Percentiles rank a stretch among this genome's conserved stretches.
These are phyloP conservation scores for Pichia sp. DNA, from an alignment of 1,139 yeast species.

Conservation along the genomic window DNA sequence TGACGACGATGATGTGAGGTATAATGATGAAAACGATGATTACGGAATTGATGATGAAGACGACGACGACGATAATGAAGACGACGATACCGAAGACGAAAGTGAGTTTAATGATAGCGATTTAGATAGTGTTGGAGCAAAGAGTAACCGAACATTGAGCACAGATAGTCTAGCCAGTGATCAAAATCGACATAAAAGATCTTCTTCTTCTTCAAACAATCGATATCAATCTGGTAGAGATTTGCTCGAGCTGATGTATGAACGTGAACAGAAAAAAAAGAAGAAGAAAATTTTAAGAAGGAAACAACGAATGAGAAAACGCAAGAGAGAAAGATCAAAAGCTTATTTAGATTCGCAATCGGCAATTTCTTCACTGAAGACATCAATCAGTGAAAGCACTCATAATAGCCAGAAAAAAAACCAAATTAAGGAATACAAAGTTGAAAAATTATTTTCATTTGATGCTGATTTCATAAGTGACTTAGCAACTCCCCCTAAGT, in stretches of 20 bases:
- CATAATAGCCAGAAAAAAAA: background rate
- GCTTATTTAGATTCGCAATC: slow-evolving; percentile 10
- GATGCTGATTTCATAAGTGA: slow-evolving; percentile 79
- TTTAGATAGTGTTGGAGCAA: slow-evolving; percentile 8
- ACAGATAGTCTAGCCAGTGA: slow-evolving; percentile 8
- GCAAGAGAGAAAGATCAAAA: background rate
- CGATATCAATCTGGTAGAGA: slow-evolving; percentile 33
- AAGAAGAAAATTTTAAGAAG: background rate
- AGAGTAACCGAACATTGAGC: slow-evolving; percentile 13
- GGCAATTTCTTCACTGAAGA: slow-evolving; percentile 7
- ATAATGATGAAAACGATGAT: slow-evolving; percentile 4
- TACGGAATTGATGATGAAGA: slow-evolving; percentile 5
- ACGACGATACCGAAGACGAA: slow-evolving; percentile 8
- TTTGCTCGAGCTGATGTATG: slow-evolving; percentile 36
- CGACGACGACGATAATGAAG: background rate
- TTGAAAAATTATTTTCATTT: slow-evolving; percentile 58
- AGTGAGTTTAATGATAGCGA: slow-evolving; percentile 29
- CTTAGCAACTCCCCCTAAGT: slow-evolving; percentile 75
- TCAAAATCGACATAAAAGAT: slow-evolving; percentile 23
- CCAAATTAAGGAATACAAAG: slow-evolving; percentile 14
- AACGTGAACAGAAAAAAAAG: slow-evolving; percentile 32
- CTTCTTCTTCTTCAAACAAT: slow-evolving; percentile 21
- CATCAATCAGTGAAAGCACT: slow-evolving; percentile 3
- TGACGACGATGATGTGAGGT: slow-evolving; percentile 19
- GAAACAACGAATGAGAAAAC: slow-evolving; percentile 2